Conservation (phyloP, 257 asterid species). For the Solanum sejunctum region DNA sequence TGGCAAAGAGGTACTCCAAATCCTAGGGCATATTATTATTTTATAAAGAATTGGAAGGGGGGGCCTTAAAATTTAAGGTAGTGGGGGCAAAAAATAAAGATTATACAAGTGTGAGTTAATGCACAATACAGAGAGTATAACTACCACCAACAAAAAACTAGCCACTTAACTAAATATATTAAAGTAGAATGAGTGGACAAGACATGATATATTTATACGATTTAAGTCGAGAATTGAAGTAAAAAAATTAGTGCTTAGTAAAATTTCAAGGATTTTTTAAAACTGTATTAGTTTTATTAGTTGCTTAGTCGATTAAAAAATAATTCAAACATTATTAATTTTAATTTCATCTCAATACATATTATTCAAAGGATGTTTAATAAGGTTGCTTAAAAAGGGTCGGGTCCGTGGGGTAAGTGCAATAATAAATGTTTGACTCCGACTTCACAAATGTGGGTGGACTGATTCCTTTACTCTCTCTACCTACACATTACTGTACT, state of each 20-base stretch:
- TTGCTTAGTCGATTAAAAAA: too few species aligned
- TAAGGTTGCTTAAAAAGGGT: neutral
- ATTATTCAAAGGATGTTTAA: neutral
- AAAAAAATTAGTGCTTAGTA: too few species aligned
- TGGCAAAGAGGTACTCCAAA: neutral
- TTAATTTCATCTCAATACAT: neutral
- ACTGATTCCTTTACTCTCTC: neutral
- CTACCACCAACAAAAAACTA: neutral
- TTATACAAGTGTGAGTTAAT: neutral
- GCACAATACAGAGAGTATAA: neutral
- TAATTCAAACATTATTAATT: neutral
- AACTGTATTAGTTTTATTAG: too few species aligned
- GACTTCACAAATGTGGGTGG: neutral
- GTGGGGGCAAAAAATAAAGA: neutral
- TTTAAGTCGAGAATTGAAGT: too few species aligned
- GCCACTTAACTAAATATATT: neutral
- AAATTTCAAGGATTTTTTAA: too few species aligned
- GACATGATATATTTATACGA: too few species aligned
- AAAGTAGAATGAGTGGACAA: too few species aligned
- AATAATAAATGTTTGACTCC: neutral
- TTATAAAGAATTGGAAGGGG: neutral
- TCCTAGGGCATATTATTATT: neutral
- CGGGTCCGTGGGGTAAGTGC: neutral
- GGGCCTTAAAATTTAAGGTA: neutral
- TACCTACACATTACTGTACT: neutral